Percentiles rank a stretch among this genome's conserved stretches.
Conservation (phyloP, 2,329 filamentous ascomycete species). For the Ophiostoma perfectum region DNA sequence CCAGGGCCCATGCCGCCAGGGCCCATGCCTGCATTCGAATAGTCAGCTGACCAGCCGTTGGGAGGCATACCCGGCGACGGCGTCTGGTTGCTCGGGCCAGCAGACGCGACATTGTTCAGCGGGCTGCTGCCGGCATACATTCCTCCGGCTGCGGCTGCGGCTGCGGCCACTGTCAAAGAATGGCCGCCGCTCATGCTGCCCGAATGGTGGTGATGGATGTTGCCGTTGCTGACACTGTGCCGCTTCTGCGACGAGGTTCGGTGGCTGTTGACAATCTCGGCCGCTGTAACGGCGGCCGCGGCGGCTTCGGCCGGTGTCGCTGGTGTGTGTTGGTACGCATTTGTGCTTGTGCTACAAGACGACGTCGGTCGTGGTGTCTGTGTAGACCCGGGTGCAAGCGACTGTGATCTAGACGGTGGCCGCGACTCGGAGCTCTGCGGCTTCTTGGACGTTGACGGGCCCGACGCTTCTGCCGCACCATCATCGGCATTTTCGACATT, state of each 20-base stretch:
- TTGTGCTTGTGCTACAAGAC: conserved; percentile 19
- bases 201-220: not conserved
- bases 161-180: not conserved
- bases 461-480: not conserved
- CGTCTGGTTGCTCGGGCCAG: conserved; percentile 23
- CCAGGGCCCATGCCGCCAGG: not conserved
- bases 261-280: conserved; percentile 28
- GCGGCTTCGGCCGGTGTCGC: conserved; percentile 26
- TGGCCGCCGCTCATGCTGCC: not conserved
- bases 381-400: not conserved
- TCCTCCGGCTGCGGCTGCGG: not conserved
- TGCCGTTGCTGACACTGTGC: conserved; percentile 1
- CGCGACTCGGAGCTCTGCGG: not conserved
- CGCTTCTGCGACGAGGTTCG: conserved; percentile 16
- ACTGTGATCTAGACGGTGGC: not conserved
- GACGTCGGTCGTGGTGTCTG: conserved; percentile 23
- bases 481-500: not conserved
- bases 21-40: not conserved
- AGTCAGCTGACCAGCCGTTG: conserved; percentile 38
- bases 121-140: conserved; percentile 15
- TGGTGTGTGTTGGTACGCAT: conserved; percentile 24
- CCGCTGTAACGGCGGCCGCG: conserved; percentile 24
- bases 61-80: conserved; percentile 43
- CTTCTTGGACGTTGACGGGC: not conserved
- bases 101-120: conserved; percentile 5